Evolutionary conservation across 2,329 filamentous ascomycete genomes (phyloP).

Genomic region (Colletotrichum eleusines): DNA sequence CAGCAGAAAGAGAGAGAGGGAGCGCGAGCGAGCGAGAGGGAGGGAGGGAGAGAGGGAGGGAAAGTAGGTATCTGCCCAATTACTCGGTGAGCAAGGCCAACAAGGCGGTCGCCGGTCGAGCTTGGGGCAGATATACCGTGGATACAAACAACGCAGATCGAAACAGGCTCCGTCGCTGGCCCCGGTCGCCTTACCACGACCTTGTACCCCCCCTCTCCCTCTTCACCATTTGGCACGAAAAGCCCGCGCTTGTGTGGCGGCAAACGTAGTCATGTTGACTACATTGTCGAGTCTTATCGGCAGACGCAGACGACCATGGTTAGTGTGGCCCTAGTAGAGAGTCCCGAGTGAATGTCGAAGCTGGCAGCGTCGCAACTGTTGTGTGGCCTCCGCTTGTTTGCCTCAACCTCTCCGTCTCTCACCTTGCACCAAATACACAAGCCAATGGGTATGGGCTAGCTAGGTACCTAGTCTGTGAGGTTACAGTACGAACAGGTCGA

Average conservation of each 20-base stretch:
- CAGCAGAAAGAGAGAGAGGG: background rate
- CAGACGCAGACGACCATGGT: background rate
- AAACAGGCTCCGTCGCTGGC: conserved; percentile 2
- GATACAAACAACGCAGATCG: conserved; percentile 13
- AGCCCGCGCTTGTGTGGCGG: background rate
- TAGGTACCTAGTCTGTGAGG: background rate
- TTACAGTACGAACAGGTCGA: background rate
- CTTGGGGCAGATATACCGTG: background rate
- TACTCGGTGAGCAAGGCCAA: conserved; percentile 6
- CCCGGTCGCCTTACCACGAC: conserved; percentile 9
- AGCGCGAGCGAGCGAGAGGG: background rate
- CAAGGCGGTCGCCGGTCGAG: background rate
- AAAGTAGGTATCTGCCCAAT: conserved; percentile 7
- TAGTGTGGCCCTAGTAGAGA: background rate
- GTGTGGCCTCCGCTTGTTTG: conserved; percentile 10
- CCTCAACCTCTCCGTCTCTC: background rate
- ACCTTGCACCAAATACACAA: background rate
- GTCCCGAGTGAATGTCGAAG: conserved; percentile 3
- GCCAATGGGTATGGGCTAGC: background rate
- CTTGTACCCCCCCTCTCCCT: background rate
- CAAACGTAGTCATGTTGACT: background rate
- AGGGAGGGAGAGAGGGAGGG: background rate
- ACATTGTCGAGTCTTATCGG: background rate
- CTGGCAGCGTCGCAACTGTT: conserved; percentile 16
- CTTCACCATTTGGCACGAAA: background rate